These are phyloP conservation scores for Myotisia sp. DNA, from an alignment of 2,329 filamentous ascomycete genomes.

Conservation along the genomic window DNA sequence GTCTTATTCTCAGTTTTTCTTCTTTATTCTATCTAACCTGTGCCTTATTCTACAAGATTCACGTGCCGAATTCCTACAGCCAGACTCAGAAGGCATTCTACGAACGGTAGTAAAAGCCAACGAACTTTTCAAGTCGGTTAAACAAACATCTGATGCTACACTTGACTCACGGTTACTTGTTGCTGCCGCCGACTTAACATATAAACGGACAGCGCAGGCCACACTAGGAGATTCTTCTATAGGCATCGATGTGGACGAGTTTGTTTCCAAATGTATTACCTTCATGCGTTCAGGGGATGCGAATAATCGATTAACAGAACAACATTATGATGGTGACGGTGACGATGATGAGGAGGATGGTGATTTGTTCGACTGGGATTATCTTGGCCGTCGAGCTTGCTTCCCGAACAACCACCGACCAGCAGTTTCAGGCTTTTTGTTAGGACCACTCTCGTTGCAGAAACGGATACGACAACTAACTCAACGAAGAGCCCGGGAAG, in stretches of 20 bases:
- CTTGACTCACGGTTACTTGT: conserved; percentile 82
- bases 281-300: conserved; percentile 61
- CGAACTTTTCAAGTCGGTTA: conserved; percentile 51
- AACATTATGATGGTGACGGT: conserved; percentile 44
- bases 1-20: neutral
- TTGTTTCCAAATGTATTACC: conserved; percentile 74
- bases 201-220: conserved; percentile 61
- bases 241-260: conserved; percentile 78
- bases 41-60: conserved; percentile 39
- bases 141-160: conserved; percentile 79
- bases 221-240: conserved; percentile 57
- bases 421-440: conserved; percentile 64
- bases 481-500: conserved; percentile 57
- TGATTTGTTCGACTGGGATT: conserved; percentile 72
- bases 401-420: conserved; percentile 60
- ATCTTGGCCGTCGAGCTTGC: conserved; percentile 64
- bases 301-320: conserved; percentile 24
- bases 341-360: conserved; percentile 53
- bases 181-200: conserved; percentile 62
- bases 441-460: conserved; percentile 78
- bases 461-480: conserved; percentile 61
- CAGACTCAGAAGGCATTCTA: conserved; percentile 49
- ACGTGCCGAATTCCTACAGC: conserved; percentile 54
- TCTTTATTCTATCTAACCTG: neutral
- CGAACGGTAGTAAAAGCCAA: conserved; percentile 55